Evolutionary conservation across 768 basidiomycete genomes (phyloP).

Genomic region (Rubroboletus satanas): DNA sequence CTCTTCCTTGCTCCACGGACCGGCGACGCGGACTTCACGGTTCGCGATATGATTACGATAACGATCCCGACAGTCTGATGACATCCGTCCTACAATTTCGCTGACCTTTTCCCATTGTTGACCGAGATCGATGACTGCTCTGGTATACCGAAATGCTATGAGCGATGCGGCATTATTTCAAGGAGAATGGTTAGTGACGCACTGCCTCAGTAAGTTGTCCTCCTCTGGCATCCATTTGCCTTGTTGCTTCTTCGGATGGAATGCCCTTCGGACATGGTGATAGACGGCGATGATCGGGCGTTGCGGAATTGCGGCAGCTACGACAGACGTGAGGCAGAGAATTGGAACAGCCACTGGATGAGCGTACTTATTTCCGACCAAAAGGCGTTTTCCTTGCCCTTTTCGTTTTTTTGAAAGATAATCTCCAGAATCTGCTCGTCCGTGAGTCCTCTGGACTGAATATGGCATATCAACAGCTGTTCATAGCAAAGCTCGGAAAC

Average conservation of each 20-base stretch:
- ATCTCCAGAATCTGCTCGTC: conserved; percentile 56
- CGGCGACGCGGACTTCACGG: conserved; percentile 57
- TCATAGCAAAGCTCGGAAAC: not conserved
- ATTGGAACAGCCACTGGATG: not conserved
- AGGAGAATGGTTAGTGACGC: conserved; percentile 21
- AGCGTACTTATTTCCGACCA: conserved; percentile 77
- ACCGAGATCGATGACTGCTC: conserved; percentile 66
- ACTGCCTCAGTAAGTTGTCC: conserved; percentile 63
- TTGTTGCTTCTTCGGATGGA: conserved; percentile 65
- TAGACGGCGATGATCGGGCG: conserved; percentile 83
- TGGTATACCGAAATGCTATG: conserved; percentile 25
- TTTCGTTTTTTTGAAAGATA: conserved; percentile 66
- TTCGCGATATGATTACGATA: conserved; percentile 80
- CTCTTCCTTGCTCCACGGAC: conserved; percentile 78
- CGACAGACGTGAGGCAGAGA: conserved; percentile 6
- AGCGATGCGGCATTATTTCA: conserved; percentile 1
- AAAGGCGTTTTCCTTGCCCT: conserved; percentile 60
- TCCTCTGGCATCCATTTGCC: conserved; percentile 69
- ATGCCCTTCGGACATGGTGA: conserved; percentile 68
- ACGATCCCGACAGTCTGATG: conserved; percentile 79
- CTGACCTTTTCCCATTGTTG: conserved; percentile 82
- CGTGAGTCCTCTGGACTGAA: conserved; percentile 48
- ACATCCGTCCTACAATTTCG: conserved; percentile 64
- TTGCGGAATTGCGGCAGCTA: conserved; percentile 67
- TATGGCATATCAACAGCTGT: conserved; percentile 1